These are phyloP conservation scores for Rutidosis leptorrhynchoides DNA, from an alignment of 129 eudicot species.

Conservation along the genomic window DNA sequence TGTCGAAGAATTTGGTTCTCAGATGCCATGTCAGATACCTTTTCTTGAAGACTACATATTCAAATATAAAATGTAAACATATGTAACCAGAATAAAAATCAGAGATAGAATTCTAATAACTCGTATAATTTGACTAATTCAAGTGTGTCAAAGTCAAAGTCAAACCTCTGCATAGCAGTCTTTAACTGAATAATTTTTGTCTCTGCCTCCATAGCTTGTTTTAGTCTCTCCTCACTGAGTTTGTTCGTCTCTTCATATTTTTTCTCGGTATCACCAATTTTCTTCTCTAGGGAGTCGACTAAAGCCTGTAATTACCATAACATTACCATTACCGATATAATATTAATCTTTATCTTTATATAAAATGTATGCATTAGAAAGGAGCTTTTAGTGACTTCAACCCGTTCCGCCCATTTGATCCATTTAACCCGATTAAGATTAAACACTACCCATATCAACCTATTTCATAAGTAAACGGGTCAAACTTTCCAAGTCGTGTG, in stretches of 20 bases:
- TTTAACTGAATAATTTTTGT: conserved; percentile 63
- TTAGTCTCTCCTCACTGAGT: conserved; percentile 74
- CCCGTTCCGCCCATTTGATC: neutral
- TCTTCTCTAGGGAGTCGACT: conserved; percentile 64
- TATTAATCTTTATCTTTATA: neutral
- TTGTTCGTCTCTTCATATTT: conserved; percentile 67
- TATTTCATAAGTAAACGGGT: neutral
- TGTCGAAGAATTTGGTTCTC: conserved; percentile 71
- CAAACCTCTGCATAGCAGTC: conserved; percentile 68
- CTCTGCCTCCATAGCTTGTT: conserved; percentile 81
- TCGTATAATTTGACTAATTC: neutral
- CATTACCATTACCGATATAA: neutral
- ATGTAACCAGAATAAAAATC: conserved; percentile 14
- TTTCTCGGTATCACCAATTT: conserved; percentile 73
- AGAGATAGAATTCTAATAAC: neutral
- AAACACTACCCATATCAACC: neutral
- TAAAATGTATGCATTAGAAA: neutral
- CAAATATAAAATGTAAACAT: conserved; percentile 14
- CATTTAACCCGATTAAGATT: neutral
- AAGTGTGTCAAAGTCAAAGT: neutral
- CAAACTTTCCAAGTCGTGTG: neutral
- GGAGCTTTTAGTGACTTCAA: neutral
- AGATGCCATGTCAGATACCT: conserved; percentile 64
- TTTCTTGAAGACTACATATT: conserved; percentile 65
- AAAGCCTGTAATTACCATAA: conserved; percentile 42